Base-by-base conservation (phyloP, 495 filamentous ascomycete genomes). In the Neurospora sp. region DNA sequence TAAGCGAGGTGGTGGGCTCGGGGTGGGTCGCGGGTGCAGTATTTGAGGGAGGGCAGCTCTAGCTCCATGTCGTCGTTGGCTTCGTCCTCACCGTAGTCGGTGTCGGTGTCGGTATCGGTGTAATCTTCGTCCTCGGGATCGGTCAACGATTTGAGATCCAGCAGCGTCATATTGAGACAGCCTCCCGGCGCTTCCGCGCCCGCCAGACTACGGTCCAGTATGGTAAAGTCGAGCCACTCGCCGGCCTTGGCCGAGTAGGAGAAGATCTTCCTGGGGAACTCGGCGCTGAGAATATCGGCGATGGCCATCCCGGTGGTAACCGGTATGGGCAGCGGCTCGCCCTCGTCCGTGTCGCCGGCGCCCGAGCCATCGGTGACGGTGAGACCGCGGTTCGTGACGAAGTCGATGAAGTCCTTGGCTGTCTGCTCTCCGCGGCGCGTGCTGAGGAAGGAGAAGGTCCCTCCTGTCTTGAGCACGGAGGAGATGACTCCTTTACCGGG, bases 401-500 rank as follows among this genome's bases (percentile, higher is more conserved):
- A n/a, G 69, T 73, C 69, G 18, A 71, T 71, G 12, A 76, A 77
- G 31, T 76, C 46, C 1, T n/a, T 23, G 10, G 73, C 59, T 9
- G 35, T 48, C 4, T 41, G 16, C 5, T 40, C 11, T 10, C 14
- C 16, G 54, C 12, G 54, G 27, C 23, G 12, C 18, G 42, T 20
- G 39, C 59, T 16, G 42, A 79, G 42, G 44, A 77, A 75, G 5
- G 75, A 70, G 18, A 76, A 74, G 2, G 72, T 39, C 5, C 77
- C 77, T 14, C 77, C 77, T 9, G 76, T 78, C 6, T 72, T 73
- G 42, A 77, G 70, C 3, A 78, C 48, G 6, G 46, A 41, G 20
- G 76, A 77, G 42, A 83, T 76, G 39, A 78, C 39, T 2, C 70
- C 54, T 39, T 74, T 39, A 23, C 72, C 72, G 12, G 73, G 73